Evolutionary conservation across 2,329 filamentous ascomycete genomes (phyloP).

Genomic region (Aurifilum marmelostoma): DNA sequence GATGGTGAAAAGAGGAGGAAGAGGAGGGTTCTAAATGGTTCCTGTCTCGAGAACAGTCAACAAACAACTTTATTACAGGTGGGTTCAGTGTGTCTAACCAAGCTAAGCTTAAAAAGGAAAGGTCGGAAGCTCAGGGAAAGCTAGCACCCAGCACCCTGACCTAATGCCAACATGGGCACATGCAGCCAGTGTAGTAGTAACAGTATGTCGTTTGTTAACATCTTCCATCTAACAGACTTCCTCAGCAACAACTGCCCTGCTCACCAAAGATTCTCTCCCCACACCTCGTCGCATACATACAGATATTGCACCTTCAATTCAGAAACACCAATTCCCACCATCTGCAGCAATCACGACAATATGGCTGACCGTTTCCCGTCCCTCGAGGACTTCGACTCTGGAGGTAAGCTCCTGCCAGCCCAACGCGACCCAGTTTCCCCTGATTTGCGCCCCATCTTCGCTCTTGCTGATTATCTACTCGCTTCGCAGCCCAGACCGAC

Average conservation of each 20-base stretch:
- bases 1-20: slow-evolving; percentile 9
- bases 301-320: not conserved
- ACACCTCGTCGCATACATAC: not conserved
- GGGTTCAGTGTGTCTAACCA: slow-evolving; percentile 1
- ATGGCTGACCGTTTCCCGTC: slow-evolving; percentile 84
- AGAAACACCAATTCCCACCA: not conserved
- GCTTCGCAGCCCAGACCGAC: slow-evolving; percentile 66
- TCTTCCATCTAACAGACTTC: not conserved
- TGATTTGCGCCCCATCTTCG: slow-evolving; percentile 13
- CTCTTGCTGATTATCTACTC: slow-evolving; percentile 32
- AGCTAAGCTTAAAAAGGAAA: slow-evolving; percentile 7
- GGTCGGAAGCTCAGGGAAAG: slow-evolving; percentile 5
- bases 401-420: slow-evolving; percentile 49
- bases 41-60: slow-evolving; percentile 13
- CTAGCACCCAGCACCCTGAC: slow-evolving; percentile 6
- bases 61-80: slow-evolving; percentile 20
- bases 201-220: not conserved
- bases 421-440: slow-evolving; percentile 19
- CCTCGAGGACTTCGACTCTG: slow-evolving; percentile 75
- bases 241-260: not conserved
- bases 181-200: not conserved
- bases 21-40: not conserved
- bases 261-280: not conserved
- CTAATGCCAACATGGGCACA: slow-evolving; percentile 13
- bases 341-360: slow-evolving; percentile 32